Evolutionary conservation across 2,329 filamentous ascomycete species (phyloP).

Genomic region (Colletotrichum filicis): DNA sequence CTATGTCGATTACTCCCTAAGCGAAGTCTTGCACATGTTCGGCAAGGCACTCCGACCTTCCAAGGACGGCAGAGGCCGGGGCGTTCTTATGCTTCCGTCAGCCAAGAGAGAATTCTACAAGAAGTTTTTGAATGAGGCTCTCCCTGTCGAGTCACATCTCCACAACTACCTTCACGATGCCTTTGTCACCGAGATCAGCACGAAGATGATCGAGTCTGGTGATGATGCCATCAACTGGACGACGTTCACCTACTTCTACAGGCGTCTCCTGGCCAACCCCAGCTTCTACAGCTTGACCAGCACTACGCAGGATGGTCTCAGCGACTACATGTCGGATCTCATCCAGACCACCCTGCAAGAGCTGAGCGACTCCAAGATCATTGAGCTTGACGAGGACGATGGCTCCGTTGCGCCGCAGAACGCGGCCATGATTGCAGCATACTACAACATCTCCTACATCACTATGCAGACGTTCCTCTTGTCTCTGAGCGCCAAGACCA

Average conservation of each 20-base stretch:
- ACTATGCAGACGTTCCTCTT: slow-evolving; percentile 99
- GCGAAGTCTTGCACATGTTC: slow-evolving; percentile 97
- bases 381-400: slow-evolving; percentile 94
- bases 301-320: slow-evolving; percentile 92
- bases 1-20: slow-evolving; percentile 95
- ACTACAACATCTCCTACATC: slow-evolving; percentile 99
- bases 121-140: slow-evolving; percentile 96
- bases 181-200: slow-evolving; percentile 97
- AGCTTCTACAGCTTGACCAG: slow-evolving; percentile 94
- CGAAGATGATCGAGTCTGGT: slow-evolving; percentile 92
- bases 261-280: slow-evolving; percentile 91
- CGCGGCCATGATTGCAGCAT: slow-evolving; percentile 96
- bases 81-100: slow-evolving; percentile 95
- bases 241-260: slow-evolving; percentile 98
- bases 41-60: slow-evolving; percentile 87
- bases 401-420: slow-evolving; percentile 91
- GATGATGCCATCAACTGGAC: slow-evolving; percentile 99
- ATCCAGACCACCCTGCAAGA: slow-evolving; percentile 95
- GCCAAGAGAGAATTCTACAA: slow-evolving; percentile 98
- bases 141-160: slow-evolving; percentile 94
- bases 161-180: slow-evolving; percentile 93
- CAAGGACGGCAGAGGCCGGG: slow-evolving; percentile 83
- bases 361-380: slow-evolving; percentile 90
- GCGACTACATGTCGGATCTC: slow-evolving; percentile 91
- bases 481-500: slow-evolving; percentile 87